Percentiles rank a stretch among this genome's conserved stretches.
Evolutionary conservation across 306 rosid genomes (phyloP).

Genomic region (Quercus glauca): DNA sequence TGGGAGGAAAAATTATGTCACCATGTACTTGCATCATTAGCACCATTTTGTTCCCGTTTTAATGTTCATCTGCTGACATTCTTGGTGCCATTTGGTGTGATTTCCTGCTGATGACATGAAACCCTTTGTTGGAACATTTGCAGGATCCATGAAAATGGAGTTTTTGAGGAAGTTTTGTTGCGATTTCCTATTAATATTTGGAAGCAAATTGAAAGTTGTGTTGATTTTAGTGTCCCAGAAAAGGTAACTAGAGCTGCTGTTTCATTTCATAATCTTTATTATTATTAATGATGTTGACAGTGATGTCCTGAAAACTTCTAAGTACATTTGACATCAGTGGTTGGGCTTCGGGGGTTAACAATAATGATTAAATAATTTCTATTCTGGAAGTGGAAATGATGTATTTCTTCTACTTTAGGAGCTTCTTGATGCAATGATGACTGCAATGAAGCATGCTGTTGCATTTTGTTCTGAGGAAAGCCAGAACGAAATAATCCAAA

Average conservation of each 20-base stretch:
- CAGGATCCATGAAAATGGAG: constrained; percentile 68
- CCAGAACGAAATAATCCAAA: constrained; percentile 59
- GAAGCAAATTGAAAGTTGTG: constrained; percentile 54
- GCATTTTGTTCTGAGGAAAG: constrained; percentile 64
- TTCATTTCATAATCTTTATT: constrained; percentile 8
- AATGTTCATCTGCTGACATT: background rate
- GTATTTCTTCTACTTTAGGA: constrained; percentile 53
- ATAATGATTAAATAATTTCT: constrained; percentile 1
- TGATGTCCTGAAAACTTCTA: constrained; percentile 1
- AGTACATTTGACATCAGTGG: constrained; percentile 13
- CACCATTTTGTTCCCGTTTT: background rate
- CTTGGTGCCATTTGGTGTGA: constrained; percentile 2
- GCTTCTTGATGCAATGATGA: constrained; percentile 71
- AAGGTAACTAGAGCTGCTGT: constrained; percentile 45
- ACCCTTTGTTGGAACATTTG: constrained; percentile 28
- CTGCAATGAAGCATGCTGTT: constrained; percentile 65
- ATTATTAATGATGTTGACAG: background rate
- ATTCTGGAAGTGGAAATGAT: constrained; percentile 11
- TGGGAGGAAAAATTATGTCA: background rate
- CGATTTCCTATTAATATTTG: constrained; percentile 63
- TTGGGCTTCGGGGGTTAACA: background rate
- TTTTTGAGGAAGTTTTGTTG: constrained; percentile 56
- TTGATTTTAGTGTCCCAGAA: constrained; percentile 35
- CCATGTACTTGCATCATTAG: background rate
- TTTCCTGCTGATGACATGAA: constrained; percentile 23